A percentile compares a stretch with the other conserved stretches of the same genome.
Conservation (phyloP, 192 early-diverging fungal genomes). For the Oehlia diaphana region DNA sequence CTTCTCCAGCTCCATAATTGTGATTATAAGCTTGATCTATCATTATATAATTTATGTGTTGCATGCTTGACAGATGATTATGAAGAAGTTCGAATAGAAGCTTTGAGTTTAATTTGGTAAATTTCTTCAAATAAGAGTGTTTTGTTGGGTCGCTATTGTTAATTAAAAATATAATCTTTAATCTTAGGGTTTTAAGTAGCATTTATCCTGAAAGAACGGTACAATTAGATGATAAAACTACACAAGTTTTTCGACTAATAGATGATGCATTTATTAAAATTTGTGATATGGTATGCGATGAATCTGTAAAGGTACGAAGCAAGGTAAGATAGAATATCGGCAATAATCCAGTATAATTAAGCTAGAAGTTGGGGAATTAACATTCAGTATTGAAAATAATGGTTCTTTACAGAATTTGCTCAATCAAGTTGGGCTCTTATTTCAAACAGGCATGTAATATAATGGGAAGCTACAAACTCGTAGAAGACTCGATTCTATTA, state of each 20-base stretch:
- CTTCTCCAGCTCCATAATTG: slow-evolving; percentile 48
- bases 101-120: slow-evolving; percentile 67
- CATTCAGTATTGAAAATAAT: slow-evolving; percentile 4
- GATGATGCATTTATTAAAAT: slow-evolving; percentile 80
- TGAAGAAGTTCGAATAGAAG: slow-evolving; percentile 71
- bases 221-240: slow-evolving; percentile 32
- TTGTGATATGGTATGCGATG: slow-evolving; percentile 84
- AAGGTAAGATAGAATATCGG: slow-evolving; percentile 40
- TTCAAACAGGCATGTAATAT: slow-evolving; percentile 57
- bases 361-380: slow-evolving; percentile 7
- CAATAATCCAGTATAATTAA: neutral
- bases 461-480: slow-evolving; percentile 65
- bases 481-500: slow-evolving; percentile 55
- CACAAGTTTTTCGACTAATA: slow-evolving; percentile 45
- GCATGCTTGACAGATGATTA: slow-evolving; percentile 67
- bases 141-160: neutral
- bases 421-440: slow-evolving; percentile 12
- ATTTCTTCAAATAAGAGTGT: neutral
- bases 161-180: neutral
- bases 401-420: slow-evolving; percentile 5
- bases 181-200: slow-evolving; percentile 46
- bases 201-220: slow-evolving; percentile 48
- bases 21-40: slow-evolving; percentile 47
- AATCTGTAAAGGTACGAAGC: slow-evolving; percentile 65
- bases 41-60: slow-evolving; percentile 64